Base-by-base conservation (phyloP, 305 asterid genomes). In the Striga hermonthica region DNA sequence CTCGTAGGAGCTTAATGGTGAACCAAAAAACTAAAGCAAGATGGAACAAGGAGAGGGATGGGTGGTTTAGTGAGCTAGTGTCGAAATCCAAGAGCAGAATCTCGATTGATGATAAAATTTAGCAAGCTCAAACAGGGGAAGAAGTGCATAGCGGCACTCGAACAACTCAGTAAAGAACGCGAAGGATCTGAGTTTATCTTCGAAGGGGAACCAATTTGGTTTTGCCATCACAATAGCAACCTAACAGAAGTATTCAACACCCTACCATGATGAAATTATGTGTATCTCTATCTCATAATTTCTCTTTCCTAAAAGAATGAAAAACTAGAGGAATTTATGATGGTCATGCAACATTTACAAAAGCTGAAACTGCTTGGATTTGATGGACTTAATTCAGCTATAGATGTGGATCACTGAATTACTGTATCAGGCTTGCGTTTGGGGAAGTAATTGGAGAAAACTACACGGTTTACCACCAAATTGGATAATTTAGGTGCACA, bases 1-100 rank as follows among this genome's bases (percentile, higher is more conserved):
- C 34, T 37, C 67, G 61, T 16, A 28, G 58, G 64, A 69, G 78
- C 16, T 54, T 60, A 13, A 83, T 54, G 22, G 89, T 84, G 10
- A 79, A 62, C 43, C 72, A 78, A 45, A 75, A 65, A 3, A 83
- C 31, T 3, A 66, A 4, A 39, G 75, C 12, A 67, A 85, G 83
- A 6, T 69, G 77, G 16, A 41, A 4, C 55, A 81, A 67, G 13
- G 87, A 15, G 39, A 85, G 80, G 4, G 84, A 74, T 63, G 86
- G 80, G 45, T 43, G 39, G 53, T 82, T 66, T n/a, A 81, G 70
- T 36, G 83, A 87, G 73, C 89, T 89, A 7, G 11, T 16, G 9
- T 74, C 81, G 38, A 71, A 81, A 5, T 72, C 87, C 62, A 83
- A 77, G 55, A 76, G 87, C 10, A 85, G 70, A 28, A 85, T 66